A percentile compares a stretch with the other conserved stretches of the same genome.
Evolutionary conservation across 2,329 filamentous ascomycete species (phyloP).

Genomic region (Ascochyta pisi): DNA sequence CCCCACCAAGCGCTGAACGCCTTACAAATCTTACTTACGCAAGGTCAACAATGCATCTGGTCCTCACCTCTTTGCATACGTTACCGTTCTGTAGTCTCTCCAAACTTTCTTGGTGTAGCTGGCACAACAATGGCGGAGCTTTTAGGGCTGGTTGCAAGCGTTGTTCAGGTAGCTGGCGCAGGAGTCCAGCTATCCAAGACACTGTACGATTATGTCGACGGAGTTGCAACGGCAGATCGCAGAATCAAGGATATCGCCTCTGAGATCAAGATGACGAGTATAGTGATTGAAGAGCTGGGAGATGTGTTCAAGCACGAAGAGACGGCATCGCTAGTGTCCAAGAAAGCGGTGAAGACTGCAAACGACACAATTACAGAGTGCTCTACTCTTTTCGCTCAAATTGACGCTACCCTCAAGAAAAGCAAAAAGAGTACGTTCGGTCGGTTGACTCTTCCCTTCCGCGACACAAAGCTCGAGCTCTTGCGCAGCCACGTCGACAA

Average conservation of each 20-base stretch:
- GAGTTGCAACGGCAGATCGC: constrained; percentile 38
- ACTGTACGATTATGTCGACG: constrained; percentile 41
- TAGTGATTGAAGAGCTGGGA: constrained; percentile 39
- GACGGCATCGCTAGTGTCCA: constrained; percentile 31
- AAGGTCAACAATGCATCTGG: not conserved
- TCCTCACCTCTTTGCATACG: not conserved
- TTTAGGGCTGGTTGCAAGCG: constrained; percentile 37
- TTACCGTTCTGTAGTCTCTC: not conserved
- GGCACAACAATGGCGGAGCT: constrained; percentile 33
- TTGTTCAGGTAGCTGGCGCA: constrained; percentile 40
- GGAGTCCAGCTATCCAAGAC: constrained; percentile 39
- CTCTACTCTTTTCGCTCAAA: constrained; percentile 33
- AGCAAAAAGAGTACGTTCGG: constrained; percentile 35
- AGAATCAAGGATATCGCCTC: constrained; percentile 39
- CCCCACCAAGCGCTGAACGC: not conserved
- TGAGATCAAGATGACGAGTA: constrained; percentile 38
- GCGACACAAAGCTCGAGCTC: constrained; percentile 41
- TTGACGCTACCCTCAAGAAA: constrained; percentile 35
- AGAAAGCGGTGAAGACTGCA: constrained; percentile 34
- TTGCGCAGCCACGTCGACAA: constrained; percentile 39
- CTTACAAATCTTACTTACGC: not conserved
- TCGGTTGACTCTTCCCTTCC: constrained; percentile 37
- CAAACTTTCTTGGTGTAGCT: not conserved
- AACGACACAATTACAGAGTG: constrained; percentile 40
- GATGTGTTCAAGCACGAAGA: constrained; percentile 36